These are phyloP conservation scores for Anthoceros angustus DNA, from an alignment of 225 moss, liverwort and hornwort species.

Conservation along the genomic window DNA sequence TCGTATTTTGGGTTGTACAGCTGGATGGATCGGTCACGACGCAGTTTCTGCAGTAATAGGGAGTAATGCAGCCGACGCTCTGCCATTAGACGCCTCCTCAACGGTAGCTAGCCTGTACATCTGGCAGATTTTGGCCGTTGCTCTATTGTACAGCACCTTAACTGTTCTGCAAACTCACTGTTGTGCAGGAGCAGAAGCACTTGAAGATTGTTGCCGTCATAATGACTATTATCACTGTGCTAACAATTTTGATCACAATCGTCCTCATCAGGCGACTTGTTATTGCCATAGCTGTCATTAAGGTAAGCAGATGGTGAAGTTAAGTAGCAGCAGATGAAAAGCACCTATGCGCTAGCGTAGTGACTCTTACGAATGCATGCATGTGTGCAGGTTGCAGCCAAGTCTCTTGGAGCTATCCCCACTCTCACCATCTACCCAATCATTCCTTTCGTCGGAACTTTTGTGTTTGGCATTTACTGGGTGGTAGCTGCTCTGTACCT, in stretches of 20 bases:
- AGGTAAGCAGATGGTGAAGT: constrained; percentile 28
- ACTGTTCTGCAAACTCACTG: background rate
- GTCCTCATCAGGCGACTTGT: constrained; percentile 63
- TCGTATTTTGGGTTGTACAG: constrained; percentile 18
- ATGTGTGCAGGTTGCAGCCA: constrained; percentile 54
- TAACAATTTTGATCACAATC: constrained; percentile 50
- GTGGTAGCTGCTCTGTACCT: constrained; percentile 55
- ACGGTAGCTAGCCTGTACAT: background rate
- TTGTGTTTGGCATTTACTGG: constrained; percentile 50
- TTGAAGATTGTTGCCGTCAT: constrained; percentile 74
- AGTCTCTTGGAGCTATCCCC: constrained; percentile 79
- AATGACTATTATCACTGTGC: constrained; percentile 45
- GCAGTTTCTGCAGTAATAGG: constrained; percentile 61
- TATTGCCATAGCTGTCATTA: constrained; percentile 73
- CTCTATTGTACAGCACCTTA: background rate
- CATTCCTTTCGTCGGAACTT: constrained; percentile 44
- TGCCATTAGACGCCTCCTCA: constrained; percentile 18
- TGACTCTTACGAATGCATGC: background rate
- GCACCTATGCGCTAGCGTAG: background rate
- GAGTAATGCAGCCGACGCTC: constrained; percentile 33
- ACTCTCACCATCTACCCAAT: constrained; percentile 70
- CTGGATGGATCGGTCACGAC: constrained; percentile 88
- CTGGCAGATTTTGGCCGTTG: background rate
- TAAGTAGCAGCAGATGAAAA: background rate
- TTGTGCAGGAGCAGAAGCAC: constrained; percentile 54